Evolutionary conservation across 768 basidiomycete species (phyloP), one percentile per base, ranked within the genome.

Genomic region (Russula foetens): DNA sequence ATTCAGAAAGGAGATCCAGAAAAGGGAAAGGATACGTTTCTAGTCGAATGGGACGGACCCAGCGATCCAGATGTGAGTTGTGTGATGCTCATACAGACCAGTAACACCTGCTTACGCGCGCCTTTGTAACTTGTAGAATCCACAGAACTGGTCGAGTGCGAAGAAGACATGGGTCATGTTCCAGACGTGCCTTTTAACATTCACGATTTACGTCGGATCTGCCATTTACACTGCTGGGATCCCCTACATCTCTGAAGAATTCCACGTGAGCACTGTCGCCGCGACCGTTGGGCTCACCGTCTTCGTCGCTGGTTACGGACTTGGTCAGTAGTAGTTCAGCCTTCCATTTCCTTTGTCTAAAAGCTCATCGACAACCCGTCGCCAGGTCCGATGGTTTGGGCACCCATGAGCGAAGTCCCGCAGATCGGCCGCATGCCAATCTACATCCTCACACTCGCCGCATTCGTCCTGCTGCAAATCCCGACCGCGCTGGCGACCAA

Each of bases 191-290:
- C 62, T 74, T 47, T 59, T 75, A 50, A 74, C 73, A 1, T 70
- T 73, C 57, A 65, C 67, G 49, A 67, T 74, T 28, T 75, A 74
- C 63, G 70, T 74, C 59, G 73, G 73, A 53, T 71, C 73, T 11
- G 69, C 70, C 19, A 73, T 74, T 46, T 73, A 71, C 58, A 69
- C 70, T 1, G 65, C 73, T 17, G 69, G 69, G 7, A 70, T 72
- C 21, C 66, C 68, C 2, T 66, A 60, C 7, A 52, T 74, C 19
- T 53, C 70, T 39, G 23, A 62, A 1, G 64, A 71, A 2, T 74
- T 71, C 63, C 63, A 69, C 31, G 67, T 72, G 12, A 71, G 70
- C 41, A 56, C 53, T 9, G 69, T 70, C n/a, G 66, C 68, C 0
- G 71, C 69, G 5, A 71, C 71, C 7, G 67, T 74, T 1, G 73